Base-by-base conservation (phyloP, 2,329 filamentous ascomycete species). In the Chaetothyriales sp. region DNA sequence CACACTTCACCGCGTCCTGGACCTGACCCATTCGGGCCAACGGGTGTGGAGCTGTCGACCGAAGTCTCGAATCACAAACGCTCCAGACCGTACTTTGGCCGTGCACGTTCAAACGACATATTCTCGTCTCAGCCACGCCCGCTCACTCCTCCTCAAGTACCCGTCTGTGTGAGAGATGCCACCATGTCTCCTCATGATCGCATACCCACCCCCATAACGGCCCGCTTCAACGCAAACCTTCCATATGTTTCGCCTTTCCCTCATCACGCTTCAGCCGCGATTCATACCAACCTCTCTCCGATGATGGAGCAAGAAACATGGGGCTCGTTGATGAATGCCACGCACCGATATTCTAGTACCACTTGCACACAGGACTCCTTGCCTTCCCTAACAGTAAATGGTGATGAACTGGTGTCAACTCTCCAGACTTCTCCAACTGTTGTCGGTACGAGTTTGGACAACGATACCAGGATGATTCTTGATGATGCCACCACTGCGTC, bases 271-370 rank as follows among this genome's bases (percentile, higher is more conserved):
- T 59, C 59, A 36, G 50, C 58, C 7, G 55, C 57, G 6, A 20
- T 57, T 18, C 53, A 54, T 18, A 60, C 56, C 15, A 53, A 53
- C 28, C 53, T 60, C 22, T 57, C 55, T 49, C 58, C 58, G 9
- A 60, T 60, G 58, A 48, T 60, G 15, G 58, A 60, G 22, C 56
- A 58, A 22, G 58, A 60, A 44, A 53, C 56, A 18, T 60, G 56
- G 56, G 56, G 56, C 42, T 52, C 47, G 6, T 22, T 49, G 52
- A 50, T n/a, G n/a, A 26, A 2, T 10, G 53, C 55, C 19, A 52
- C 56, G 2, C 55, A 54, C 15, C 58, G 10, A 39, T 15, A 15
- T 15, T 39, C 32, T 5, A 39, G 8, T 5, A 39, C 58, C 7
- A 59, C 55, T 47, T 57, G 56, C 8, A 47, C 52, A 9, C 54